Base-by-base conservation (phyloP, 2,329 filamentous ascomycete species). In the Xylariales sp. region DNA sequence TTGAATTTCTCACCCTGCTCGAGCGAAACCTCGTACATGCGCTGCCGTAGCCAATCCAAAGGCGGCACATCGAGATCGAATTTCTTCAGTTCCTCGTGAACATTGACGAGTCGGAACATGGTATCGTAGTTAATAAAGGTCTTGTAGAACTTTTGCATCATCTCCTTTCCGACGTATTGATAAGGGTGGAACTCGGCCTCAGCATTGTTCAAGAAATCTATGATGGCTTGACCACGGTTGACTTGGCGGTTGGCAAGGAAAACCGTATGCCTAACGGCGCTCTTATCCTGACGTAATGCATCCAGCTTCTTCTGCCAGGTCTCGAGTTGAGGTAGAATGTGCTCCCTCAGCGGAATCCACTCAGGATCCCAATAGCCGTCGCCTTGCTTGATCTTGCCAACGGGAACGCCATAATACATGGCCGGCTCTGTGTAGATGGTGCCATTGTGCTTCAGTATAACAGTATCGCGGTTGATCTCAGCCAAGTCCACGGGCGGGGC, bases 361-460 rank as follows among this genome's bases (percentile, higher is more conserved):
- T 65, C 62, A 0, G 63, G 53, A 12, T 78, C 73, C 75, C 75
- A 80, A 51, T 78, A 78, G 0, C 71, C 67, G 28, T 79, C 68
- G 6, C 49, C 54, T 13, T 64, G 57, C 28, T 65, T 55, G 33
- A 79, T 76, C 50, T 73, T 74, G 25, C 59, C 65, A 3, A 78
- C 45, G 1, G 75, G 75, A 1, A 77, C 72, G 3, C 72, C 74
- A 20, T 61, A 61, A 48, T 76, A 70, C 46, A 74, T 68, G 16
- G 68, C 61, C 0, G 76, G 76, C 30, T 69, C 67, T 1, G 67
- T 69, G 32, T 73, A 74, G 5, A 70, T 54, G 6, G 48, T 55
- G 32, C 74, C 73, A 38, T 79, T 62, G 39, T 80, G 60, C 19
- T 55, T 62, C 5, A 79, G 57, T 5, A 59, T 47, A 10, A 79